These are phyloP conservation scores for Boletus eberwhitei DNA, from an alignment of 768 basidiomycete species.

Conservation along the genomic window DNA sequence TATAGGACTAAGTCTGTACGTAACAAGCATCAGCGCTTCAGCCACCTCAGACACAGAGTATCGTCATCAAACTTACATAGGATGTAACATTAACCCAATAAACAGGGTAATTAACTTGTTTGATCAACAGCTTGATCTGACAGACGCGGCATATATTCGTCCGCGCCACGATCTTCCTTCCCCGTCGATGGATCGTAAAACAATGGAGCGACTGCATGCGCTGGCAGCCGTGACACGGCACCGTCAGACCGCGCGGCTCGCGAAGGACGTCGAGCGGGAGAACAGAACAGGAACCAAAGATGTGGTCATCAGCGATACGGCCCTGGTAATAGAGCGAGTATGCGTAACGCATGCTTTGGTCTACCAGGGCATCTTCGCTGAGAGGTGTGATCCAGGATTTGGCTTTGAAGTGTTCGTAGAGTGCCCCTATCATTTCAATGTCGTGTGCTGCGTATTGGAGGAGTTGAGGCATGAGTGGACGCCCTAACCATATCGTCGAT, in stretches of 20 bases:
- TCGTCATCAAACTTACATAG: conserved; percentile 10
- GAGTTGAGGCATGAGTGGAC: conserved; percentile 37
- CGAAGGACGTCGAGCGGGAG: conserved; percentile 27
- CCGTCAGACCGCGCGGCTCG: conserved; percentile 24
- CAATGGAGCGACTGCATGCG: conserved; percentile 29
- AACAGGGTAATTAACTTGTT: conserved; percentile 18
- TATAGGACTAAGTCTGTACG: conserved; percentile 5
- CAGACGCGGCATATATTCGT: conserved; percentile 28
- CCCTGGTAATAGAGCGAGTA: conserved; percentile 28
- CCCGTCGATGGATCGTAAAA: conserved; percentile 18
- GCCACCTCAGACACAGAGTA: neutral
- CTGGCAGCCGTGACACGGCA: conserved; percentile 25
- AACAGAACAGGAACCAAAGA: conserved; percentile 21
- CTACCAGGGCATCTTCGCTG: conserved; percentile 14
- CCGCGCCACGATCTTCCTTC: conserved; percentile 19
- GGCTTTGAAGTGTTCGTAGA: conserved; percentile 34
- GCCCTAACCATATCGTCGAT: conserved; percentile 31
- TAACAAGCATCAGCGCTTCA: conserved; percentile 13
- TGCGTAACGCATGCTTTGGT: conserved; percentile 30
- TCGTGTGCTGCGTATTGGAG: conserved; percentile 43
- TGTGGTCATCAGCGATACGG: conserved; percentile 22
- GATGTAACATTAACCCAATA: conserved; percentile 20
- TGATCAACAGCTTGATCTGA: conserved; percentile 31
- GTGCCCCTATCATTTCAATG: conserved; percentile 35
- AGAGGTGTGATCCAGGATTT: conserved; percentile 21